phyloP scores from a whole-genome alignment of 2,329 filamentous ascomycete genomes.

The Plectosphaerella sp. region DNA sequence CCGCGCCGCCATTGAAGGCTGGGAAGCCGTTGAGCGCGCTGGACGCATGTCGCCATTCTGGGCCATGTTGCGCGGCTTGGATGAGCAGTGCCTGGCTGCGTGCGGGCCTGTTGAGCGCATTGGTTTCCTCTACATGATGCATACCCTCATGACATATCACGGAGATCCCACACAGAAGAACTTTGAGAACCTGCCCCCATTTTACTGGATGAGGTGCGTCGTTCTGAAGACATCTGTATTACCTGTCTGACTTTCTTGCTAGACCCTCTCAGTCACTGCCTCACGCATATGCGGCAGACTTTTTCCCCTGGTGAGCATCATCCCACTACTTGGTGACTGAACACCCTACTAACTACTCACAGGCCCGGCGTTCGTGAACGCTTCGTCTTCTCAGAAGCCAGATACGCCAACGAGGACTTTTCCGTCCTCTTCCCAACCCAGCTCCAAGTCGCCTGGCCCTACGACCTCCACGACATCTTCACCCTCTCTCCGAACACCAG shows the following conservation, averaged over 20 bases:
- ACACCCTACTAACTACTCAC: not conserved
- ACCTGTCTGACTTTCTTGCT: too few species aligned
- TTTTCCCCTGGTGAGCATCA: conserved; percentile 22
- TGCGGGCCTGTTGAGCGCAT: conserved; percentile 16
- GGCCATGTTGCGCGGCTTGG: conserved; percentile 18
- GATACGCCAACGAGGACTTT: conserved; percentile 22
- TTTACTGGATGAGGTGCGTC: conserved; percentile 20
- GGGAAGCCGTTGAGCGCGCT: conserved; percentile 19
- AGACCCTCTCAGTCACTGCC: conserved; percentile 22
- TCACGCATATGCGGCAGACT: conserved; percentile 24
- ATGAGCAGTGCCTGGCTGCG: conserved; percentile 16
- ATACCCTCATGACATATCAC: conserved; percentile 19
- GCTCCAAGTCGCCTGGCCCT: conserved; percentile 17
- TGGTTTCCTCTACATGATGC: conserved; percentile 17
- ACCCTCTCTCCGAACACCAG: conserved; percentile 13
- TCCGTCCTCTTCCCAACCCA: conserved; percentile 18
- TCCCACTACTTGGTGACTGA: not conserved
- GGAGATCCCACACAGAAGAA: conserved; percentile 16
- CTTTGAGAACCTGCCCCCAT: conserved; percentile 15
- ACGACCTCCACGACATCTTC: conserved; percentile 19
- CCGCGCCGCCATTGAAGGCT: conserved; percentile 19
- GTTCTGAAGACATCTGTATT: too few species aligned
- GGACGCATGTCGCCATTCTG: conserved; percentile 19
- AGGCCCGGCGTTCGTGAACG: conserved; percentile 24
- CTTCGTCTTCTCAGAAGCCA: conserved; percentile 20